A percentile compares a stretch with the other conserved stretches of the same genome.
These are phyloP conservation scores for Cladosporium sp. DNA, from an alignment of 2,329 filamentous ascomycete genomes.

Conservation along the genomic window DNA sequence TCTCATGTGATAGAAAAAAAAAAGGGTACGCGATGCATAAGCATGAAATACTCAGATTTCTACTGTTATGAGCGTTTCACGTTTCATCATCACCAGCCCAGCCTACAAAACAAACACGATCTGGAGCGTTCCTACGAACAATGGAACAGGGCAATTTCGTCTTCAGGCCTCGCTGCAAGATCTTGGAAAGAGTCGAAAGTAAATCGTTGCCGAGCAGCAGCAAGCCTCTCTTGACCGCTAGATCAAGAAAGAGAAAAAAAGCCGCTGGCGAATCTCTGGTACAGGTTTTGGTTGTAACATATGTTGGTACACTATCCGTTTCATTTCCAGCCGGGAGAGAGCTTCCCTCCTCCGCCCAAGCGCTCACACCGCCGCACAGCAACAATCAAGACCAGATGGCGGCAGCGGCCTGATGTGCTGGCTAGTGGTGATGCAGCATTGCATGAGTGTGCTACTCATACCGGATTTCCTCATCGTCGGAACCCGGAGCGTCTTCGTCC, in stretches of 20 bases:
- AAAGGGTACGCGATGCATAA: too few species aligned
- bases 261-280: slow-evolving; percentile 5
- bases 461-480: slow-evolving; percentile 27
- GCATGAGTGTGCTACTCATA: slow-evolving; percentile 21
- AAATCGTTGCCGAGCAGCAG: slow-evolving; percentile 10
- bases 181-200: background rate
- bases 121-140: background rate
- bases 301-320: slow-evolving; percentile 12
- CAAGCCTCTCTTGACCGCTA: slow-evolving; percentile 5
- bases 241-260: background rate
- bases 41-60: too few species aligned
- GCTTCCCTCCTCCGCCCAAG: slow-evolving; percentile 1
- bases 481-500: slow-evolving; percentile 22
- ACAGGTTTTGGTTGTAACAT: background rate
- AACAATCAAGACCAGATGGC: background rate
- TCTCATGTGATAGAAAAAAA: too few species aligned
- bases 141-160: background rate
- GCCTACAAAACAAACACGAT: background rate
- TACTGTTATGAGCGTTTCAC: background rate
- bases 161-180: background rate
- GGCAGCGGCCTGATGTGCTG: background rate
- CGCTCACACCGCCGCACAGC: slow-evolving; percentile 1
- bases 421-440: slow-evolving; percentile 1
- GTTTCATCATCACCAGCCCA: background rate
- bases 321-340: slow-evolving; percentile 10